Percentiles rank a stretch among this genome's conserved stretches.
Evolutionary conservation across 306 rosid genomes (phyloP).

Genomic region (Vigna trinervia): DNA sequence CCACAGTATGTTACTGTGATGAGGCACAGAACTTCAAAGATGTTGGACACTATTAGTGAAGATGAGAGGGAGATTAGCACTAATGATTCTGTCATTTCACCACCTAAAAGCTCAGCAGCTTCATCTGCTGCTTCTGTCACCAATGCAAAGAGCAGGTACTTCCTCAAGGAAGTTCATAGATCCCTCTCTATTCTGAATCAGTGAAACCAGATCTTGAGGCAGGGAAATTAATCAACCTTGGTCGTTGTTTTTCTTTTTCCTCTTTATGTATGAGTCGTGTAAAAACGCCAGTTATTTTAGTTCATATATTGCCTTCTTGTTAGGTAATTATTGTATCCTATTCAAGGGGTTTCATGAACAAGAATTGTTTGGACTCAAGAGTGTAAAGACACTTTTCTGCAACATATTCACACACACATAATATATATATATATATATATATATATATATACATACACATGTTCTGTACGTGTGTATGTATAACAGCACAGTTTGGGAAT

Average conservation of each 20-base stretch:
- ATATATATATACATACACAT: too few species aligned
- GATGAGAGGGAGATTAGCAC: slow-evolving; percentile 71
- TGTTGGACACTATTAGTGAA: slow-evolving; percentile 87
- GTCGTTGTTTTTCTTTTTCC: too few species aligned
- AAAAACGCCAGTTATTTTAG: slow-evolving; percentile 25
- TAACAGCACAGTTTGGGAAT: too few species aligned
- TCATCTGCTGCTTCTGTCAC: slow-evolving; percentile 30
- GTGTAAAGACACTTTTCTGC: slow-evolving; percentile 5
- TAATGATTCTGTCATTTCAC: slow-evolving; percentile 38
- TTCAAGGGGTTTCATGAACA: slow-evolving; percentile 34
- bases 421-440: too few species aligned
- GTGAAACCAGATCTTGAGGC: slow-evolving; percentile 21
- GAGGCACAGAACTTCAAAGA: slow-evolving; percentile 77
- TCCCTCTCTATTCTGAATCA: slow-evolving; percentile 58
- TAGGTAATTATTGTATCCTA: slow-evolving; percentile 21
- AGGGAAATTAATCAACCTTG: too few species aligned
- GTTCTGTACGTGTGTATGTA: too few species aligned
- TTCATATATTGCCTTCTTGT: slow-evolving; percentile 17
- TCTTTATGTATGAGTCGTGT: slow-evolving; percentile 23
- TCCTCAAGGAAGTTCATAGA: slow-evolving; percentile 56
- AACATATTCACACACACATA: too few species aligned
- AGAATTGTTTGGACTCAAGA: not conserved
- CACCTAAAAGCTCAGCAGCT: slow-evolving; percentile 35
- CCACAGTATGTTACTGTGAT: slow-evolving; percentile 85
- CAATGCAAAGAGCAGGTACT: slow-evolving; percentile 44